These are phyloP conservation scores for Copromyces sp. DNA, from an alignment of 495 filamentous ascomycete genomes.

Conservation along the genomic window DNA sequence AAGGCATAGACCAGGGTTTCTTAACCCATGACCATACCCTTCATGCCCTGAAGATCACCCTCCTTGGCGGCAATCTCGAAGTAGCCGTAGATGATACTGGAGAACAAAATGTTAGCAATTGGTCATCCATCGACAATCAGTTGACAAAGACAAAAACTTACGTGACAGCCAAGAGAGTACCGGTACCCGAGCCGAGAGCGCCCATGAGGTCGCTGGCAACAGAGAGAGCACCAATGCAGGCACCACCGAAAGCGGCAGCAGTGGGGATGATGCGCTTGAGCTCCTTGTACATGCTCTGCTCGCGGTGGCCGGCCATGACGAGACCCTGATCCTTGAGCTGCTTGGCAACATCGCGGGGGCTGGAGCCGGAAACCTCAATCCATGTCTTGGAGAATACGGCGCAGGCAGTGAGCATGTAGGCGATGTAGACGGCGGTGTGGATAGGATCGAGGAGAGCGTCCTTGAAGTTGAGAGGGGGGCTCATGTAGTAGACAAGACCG, in stretches of 20 bases:
- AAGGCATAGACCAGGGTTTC: background rate
- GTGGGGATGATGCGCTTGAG: slow-evolving; percentile 98
- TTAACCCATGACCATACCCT: slow-evolving; percentile 72
- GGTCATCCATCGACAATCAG: background rate
- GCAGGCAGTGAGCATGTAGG: slow-evolving; percentile 94
- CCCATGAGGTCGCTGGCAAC: slow-evolving; percentile 93
- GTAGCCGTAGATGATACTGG: slow-evolving; percentile 94
- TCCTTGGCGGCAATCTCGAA: slow-evolving; percentile 99
- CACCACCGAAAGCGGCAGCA: slow-evolving; percentile 95
- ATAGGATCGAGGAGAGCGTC: slow-evolving; percentile 93
- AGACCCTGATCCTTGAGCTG: slow-evolving; percentile 99
- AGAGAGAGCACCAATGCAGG: slow-evolving; percentile 95
- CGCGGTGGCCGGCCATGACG: slow-evolving; percentile 98
- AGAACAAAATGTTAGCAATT: slow-evolving; percentile 14
- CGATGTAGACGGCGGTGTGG: slow-evolving; percentile 90
- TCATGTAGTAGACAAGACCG: slow-evolving; percentile 99
- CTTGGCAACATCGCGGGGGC: slow-evolving; percentile 97
- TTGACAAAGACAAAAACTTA: slow-evolving; percentile 46
- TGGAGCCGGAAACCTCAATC: slow-evolving; percentile 98
- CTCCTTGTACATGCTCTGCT: slow-evolving; percentile 99
- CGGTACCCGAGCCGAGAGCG: slow-evolving; percentile 91
- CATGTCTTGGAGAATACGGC: slow-evolving; percentile 99
- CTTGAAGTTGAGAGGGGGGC: slow-evolving; percentile 91
- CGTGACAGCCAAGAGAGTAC: slow-evolving; percentile 97
- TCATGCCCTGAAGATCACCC: slow-evolving; percentile 84